Conservation (phyloP, 768 basidiomycete species). For the Pleurotus djamor region DNA sequence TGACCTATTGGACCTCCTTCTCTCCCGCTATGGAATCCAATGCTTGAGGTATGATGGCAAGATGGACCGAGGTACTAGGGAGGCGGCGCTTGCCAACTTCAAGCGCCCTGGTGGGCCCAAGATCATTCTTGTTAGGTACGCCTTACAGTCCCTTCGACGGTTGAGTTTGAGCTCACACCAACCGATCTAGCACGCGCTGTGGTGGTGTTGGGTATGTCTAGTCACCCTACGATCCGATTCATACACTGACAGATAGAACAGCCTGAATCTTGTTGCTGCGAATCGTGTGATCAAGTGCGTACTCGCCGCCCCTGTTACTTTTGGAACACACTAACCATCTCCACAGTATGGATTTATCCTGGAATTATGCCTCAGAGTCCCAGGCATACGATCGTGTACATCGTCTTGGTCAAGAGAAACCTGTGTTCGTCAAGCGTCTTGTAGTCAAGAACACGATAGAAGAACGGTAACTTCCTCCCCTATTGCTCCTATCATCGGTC, state of each 20-base stretch:
- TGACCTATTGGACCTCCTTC: constrained; percentile 58
- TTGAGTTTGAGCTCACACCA: neutral
- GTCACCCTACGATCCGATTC: neutral
- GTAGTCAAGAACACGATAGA: constrained; percentile 72
- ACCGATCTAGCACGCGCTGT: constrained; percentile 48
- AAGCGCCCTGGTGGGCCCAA: constrained; percentile 54
- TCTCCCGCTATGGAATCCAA: constrained; percentile 56
- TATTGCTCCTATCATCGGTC: neutral
- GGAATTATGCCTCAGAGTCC: constrained; percentile 72
- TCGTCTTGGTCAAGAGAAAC: constrained; percentile 69
- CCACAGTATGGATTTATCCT: constrained; percentile 65
- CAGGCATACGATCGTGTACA: constrained; percentile 61
- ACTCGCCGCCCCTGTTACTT: neutral
- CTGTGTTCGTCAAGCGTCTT: constrained; percentile 63
- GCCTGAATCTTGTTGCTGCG: constrained; percentile 61
- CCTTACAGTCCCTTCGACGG: neutral
- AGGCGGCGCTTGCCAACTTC: constrained; percentile 48
- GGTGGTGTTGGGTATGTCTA: constrained; percentile 58
- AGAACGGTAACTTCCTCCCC: constrained; percentile 54
- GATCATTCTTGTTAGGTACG: constrained; percentile 64
- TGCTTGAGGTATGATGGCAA: constrained; percentile 66
- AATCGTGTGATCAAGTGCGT: constrained; percentile 70
- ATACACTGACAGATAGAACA: constrained; percentile 10
- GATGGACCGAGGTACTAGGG: constrained; percentile 56
- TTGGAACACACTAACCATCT: neutral